Conservation (phyloP, 768 basidiomycete genomes). For the Amanita subjunquillea region DNA sequence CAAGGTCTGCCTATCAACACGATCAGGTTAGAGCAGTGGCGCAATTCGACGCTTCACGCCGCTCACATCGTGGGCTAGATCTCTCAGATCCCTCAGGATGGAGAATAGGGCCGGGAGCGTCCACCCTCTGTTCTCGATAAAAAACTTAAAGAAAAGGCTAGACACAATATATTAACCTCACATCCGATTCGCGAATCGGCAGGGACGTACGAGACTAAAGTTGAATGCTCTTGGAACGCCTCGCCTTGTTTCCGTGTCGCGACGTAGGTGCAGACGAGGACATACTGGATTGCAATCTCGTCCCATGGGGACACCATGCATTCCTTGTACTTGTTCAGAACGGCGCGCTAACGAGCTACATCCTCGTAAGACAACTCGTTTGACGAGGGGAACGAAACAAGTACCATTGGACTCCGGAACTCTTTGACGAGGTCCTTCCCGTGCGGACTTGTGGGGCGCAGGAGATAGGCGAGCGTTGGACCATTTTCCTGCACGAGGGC, state of each 20-base stretch:
- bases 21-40: neutral
- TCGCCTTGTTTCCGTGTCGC: slow-evolving; percentile 57
- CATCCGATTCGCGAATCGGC: neutral
- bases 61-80: slow-evolving; percentile 74
- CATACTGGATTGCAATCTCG: slow-evolving; percentile 77
- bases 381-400: slow-evolving; percentile 6
- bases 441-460: slow-evolving; percentile 69
- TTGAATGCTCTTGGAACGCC: slow-evolving; percentile 74
- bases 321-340: slow-evolving; percentile 42
- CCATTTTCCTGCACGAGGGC: slow-evolving; percentile 56
- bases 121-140: slow-evolving; percentile 80
- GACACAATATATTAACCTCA: neutral
- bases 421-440: slow-evolving; percentile 69
- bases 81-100: slow-evolving; percentile 70
- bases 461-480: slow-evolving; percentile 58
- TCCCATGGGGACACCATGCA: slow-evolving; percentile 73
- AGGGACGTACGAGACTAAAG: slow-evolving; percentile 62
- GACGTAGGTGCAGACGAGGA: slow-evolving; percentile 62
- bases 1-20: slow-evolving; percentile 43
- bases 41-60: neutral
- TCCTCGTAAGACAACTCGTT: slow-evolving; percentile 8
- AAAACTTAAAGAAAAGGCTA: slow-evolving; percentile 70
- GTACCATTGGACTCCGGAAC: slow-evolving; percentile 46
- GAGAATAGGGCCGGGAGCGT: slow-evolving; percentile 77
- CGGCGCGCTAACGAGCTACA: slow-evolving; percentile 19